These are phyloP conservation scores for Lodderomyces beijingensis DNA, from an alignment of 1,139 yeast genomes.

Conservation along the genomic window DNA sequence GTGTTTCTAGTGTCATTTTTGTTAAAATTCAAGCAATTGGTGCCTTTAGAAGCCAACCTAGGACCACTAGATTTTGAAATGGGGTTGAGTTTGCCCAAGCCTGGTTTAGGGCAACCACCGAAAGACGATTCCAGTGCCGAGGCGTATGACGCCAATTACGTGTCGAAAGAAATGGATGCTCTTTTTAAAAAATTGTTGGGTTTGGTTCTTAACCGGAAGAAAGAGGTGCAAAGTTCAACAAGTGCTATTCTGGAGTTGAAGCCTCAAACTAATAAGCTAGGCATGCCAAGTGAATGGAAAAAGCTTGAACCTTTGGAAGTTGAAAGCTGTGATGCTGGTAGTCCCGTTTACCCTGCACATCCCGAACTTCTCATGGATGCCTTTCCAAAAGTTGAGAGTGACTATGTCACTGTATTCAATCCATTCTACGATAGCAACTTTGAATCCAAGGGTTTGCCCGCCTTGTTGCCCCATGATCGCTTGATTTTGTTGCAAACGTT, in stretches of 20 bases:
- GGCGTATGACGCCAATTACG: constrained; percentile 14
- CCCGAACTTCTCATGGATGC: constrained; percentile 33
- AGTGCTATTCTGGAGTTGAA: constrained; percentile 42
- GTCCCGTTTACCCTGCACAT: constrained; percentile 34
- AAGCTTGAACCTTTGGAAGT: constrained; percentile 17
- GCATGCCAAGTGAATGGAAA: constrained; percentile 48
- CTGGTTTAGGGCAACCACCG: background rate
- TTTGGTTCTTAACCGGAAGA: constrained; percentile 40
- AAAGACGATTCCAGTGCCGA: constrained; percentile 8
- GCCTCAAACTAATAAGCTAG: constrained; percentile 27
- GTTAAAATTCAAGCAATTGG: constrained; percentile 37
- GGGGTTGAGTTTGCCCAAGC: constrained; percentile 34
- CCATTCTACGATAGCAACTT: constrained; percentile 38
- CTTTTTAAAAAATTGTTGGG: constrained; percentile 34
- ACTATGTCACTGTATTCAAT: constrained; percentile 16
- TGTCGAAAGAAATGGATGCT: constrained; percentile 31
- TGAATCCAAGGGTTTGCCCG: constrained; percentile 41
- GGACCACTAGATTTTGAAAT: constrained; percentile 49
- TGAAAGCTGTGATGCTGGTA: constrained; percentile 15
- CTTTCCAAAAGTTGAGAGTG: constrained; percentile 7
- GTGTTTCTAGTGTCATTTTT: constrained; percentile 39
- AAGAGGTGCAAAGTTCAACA: constrained; percentile 24
- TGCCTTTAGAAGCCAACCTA: constrained; percentile 16
- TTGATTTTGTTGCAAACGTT: constrained; percentile 43
- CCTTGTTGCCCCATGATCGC: constrained; percentile 43